These are phyloP conservation scores for Aureobasidium mangrovei DNA, from an alignment of 2,329 filamentous ascomycete species.

Conservation along the genomic window DNA sequence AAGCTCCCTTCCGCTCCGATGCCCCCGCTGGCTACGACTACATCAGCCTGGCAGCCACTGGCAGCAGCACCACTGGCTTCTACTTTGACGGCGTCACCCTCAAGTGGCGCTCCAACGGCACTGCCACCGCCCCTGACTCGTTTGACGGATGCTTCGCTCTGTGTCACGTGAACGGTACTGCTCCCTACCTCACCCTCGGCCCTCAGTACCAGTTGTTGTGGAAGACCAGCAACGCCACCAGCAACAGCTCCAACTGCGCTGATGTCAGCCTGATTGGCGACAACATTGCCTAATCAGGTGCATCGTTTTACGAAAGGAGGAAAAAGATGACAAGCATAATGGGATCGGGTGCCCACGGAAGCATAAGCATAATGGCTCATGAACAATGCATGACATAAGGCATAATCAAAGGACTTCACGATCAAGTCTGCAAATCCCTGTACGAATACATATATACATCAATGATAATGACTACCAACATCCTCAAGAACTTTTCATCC, in stretches of 20 bases:
- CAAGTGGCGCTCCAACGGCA: background rate
- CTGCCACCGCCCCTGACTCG: background rate
- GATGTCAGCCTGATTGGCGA: slow-evolving; percentile 6
- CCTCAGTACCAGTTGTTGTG: slow-evolving; percentile 8
- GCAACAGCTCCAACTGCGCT: background rate
- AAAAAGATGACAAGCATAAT: background rate
- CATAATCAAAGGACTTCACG: too few species aligned
- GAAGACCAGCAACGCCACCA: slow-evolving; percentile 1
- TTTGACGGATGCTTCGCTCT: slow-evolving; percentile 9
- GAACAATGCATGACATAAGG: too few species aligned
- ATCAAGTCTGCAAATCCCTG: too few species aligned
- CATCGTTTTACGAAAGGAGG: background rate
- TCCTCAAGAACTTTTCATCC: too few species aligned
- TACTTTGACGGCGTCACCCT: background rate
- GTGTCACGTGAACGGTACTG: slow-evolving; percentile 10
- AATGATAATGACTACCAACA: too few species aligned
- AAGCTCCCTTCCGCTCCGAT: background rate
- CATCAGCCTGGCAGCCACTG: background rate
- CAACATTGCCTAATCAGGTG: slow-evolving; percentile 3
- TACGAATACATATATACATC: too few species aligned
- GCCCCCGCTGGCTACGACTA: slow-evolving; percentile 12
- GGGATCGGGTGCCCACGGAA: too few species aligned
- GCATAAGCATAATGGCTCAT: too few species aligned
- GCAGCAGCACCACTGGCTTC: slow-evolving; percentile 5
- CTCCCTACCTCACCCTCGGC: slow-evolving; percentile 11